These are phyloP conservation scores for Phytophthora citrophthora DNA, from an alignment of 352 stramenopile genomes.

Conservation along the genomic window DNA sequence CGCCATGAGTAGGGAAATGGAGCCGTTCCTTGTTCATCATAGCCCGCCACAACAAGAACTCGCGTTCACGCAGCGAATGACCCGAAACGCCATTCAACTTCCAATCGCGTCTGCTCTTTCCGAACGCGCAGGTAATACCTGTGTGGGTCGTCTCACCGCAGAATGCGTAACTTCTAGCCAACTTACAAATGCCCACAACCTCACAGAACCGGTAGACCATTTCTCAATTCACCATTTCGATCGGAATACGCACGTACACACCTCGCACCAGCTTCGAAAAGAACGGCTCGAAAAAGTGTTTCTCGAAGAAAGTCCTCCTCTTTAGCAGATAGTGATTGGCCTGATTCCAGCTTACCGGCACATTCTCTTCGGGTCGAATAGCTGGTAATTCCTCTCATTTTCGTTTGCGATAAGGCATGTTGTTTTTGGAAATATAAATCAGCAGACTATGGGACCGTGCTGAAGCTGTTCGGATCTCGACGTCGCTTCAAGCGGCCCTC, in stretches of 20 bases:
- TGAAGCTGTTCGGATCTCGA: not conserved
- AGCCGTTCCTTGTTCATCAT: slow-evolving; percentile 82
- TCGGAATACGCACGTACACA: slow-evolving; percentile 76
- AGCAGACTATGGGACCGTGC: not conserved
- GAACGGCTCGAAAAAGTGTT: slow-evolving; percentile 88
- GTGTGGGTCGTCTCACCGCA: slow-evolving; percentile 74
- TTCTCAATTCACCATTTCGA: slow-evolving; percentile 72
- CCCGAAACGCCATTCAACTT: slow-evolving; percentile 73
- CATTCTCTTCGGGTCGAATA: slow-evolving; percentile 64
- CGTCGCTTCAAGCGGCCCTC: not conserved
- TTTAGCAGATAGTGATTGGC: slow-evolving; percentile 83
- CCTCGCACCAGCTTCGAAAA: slow-evolving; percentile 82
- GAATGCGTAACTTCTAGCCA: slow-evolving; percentile 72
- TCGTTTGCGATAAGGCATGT: slow-evolving; percentile 11
- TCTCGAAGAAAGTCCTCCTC: slow-evolving; percentile 81
- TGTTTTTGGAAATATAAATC: too few species aligned
- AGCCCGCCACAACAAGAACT: slow-evolving; percentile 84
- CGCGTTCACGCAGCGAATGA: slow-evolving; percentile 76
- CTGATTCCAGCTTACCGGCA: slow-evolving; percentile 76
- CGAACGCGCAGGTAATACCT: slow-evolving; percentile 77
- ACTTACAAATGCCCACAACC: slow-evolving; percentile 67
- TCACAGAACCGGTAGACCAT: slow-evolving; percentile 90
- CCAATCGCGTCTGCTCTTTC: slow-evolving; percentile 81
- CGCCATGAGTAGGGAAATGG: slow-evolving; percentile 72
- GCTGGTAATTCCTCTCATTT: slow-evolving; percentile 54